These are phyloP conservation scores for Centella asiatica DNA, from an alignment of 129 eudicot genomes.

Conservation along the genomic window DNA sequence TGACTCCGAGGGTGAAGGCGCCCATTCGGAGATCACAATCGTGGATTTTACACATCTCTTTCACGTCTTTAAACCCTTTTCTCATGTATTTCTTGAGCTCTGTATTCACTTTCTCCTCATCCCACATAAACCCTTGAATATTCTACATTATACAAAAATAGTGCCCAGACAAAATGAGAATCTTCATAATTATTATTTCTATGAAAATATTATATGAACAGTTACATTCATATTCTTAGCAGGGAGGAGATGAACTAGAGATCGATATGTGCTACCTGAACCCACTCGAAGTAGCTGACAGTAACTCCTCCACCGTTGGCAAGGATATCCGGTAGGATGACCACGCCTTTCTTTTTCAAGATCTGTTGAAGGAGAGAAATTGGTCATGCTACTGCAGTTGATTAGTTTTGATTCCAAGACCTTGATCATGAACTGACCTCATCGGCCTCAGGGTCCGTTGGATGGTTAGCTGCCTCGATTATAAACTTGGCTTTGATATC, in stretches of 20 bases:
- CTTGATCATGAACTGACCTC: no score
- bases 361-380: no score
- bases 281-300: constrained; percentile 75
- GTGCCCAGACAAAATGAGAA: no score
- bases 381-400: no score
- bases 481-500: constrained; percentile 55
- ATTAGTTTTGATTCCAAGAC: no score
- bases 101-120: constrained; percentile 38
- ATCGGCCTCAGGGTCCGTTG: constrained; percentile 75
- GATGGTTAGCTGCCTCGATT: constrained; percentile 76
- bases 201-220: no score
- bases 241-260: no score
- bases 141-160: no score
- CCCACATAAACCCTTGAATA: constrained; percentile 46
- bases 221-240: no score
- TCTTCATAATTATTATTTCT: no score
- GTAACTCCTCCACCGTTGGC: constrained; percentile 81
- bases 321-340: constrained; percentile 63
- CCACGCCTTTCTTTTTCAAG: constrained; percentile 54
- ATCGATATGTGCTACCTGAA: constrained; percentile 39
- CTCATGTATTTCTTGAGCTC: constrained; percentile 70
- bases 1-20: constrained; percentile 80
- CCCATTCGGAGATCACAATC: constrained; percentile 94
- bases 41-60: constrained; percentile 89
- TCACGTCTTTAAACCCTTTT: constrained; percentile 64